Conservation (phyloP, 345 rosid species). For the Turnera subulata region DNA sequence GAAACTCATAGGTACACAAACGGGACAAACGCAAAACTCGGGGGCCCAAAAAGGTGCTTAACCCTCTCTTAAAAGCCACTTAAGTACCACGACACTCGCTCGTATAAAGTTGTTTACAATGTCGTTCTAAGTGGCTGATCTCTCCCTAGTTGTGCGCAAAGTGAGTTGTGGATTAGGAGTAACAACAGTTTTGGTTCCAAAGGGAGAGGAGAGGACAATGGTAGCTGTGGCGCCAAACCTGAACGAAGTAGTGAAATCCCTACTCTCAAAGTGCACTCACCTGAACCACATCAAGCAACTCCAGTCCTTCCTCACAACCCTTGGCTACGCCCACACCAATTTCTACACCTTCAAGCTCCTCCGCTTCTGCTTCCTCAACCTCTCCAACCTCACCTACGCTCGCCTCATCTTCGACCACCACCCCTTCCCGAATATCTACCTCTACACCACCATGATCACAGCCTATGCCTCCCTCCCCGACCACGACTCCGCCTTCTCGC, state of each 20-base stretch:
- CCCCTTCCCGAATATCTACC: slow-evolving; percentile 48
- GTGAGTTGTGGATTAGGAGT: no score
- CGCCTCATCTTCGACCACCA: slow-evolving; percentile 57
- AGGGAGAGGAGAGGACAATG: no score
- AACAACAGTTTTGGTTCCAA: no score
- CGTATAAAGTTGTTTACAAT: no score
- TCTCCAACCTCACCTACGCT: slow-evolving; percentile 51
- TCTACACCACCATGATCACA: slow-evolving; percentile 71
- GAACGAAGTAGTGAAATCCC: slow-evolving; percentile 29
- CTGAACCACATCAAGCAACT: slow-evolving; percentile 69
- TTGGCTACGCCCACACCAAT: slow-evolving; percentile 55
- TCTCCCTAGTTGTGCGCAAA: no score
- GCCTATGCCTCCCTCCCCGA: slow-evolving; percentile 55
- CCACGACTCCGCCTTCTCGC: slow-evolving; percentile 36
- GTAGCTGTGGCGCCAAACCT: slow-evolving; percentile 23
- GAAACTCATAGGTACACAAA: no score
- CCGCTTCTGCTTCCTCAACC: slow-evolving; percentile 61
- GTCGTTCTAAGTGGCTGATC: no score
- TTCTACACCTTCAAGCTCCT: slow-evolving; percentile 73
- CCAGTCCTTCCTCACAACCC: slow-evolving; percentile 49
- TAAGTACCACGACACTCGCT: no score
- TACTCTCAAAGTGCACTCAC: slow-evolving; percentile 45
- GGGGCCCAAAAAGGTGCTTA: no score
- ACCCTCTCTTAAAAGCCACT: no score
- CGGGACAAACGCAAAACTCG: no score